Percentiles rank a stretch among this genome's conserved stretches.
phyloP scores from a whole-genome alignment of 768 basidiomycete species.

The Boletellus ananiceps region DNA sequence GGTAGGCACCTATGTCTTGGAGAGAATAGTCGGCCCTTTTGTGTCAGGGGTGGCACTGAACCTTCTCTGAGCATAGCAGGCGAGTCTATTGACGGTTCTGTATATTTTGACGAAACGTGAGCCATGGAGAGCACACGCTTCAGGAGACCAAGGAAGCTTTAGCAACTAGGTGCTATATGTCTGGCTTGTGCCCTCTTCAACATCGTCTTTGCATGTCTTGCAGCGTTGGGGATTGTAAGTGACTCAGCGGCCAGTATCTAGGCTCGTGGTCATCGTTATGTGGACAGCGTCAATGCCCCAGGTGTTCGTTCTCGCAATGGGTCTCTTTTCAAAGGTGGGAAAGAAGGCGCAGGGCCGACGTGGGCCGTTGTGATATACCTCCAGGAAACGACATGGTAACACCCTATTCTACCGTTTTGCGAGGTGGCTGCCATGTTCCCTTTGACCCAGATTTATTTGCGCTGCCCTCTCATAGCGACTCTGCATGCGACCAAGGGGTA shows the following conservation, averaged over 20 bases:
- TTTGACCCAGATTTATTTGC: neutral
- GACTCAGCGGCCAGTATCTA: neutral
- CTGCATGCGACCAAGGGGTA: constrained; percentile 25
- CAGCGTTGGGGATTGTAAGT: constrained; percentile 17
- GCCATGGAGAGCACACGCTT: neutral
- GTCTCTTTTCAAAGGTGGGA: constrained; percentile 27
- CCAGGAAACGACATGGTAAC: too few species aligned
- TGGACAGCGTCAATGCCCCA: constrained; percentile 26
- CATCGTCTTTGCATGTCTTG: neutral
- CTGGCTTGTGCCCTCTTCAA: neutral
- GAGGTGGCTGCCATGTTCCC: neutral
- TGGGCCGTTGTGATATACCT: constrained; percentile 28
- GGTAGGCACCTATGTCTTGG: constrained; percentile 12
- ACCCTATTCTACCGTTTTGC: too few species aligned
- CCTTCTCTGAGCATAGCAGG: constrained; percentile 4
- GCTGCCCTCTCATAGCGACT: constrained; percentile 3
- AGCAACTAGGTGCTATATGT: constrained; percentile 10
- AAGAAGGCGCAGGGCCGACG: constrained; percentile 28
- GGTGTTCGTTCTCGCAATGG: constrained; percentile 35
- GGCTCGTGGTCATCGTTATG: neutral
- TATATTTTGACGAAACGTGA: constrained; percentile 5
- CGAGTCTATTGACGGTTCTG: constrained; percentile 13
- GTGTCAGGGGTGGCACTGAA: too few species aligned
- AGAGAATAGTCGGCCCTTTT: constrained; percentile 11
- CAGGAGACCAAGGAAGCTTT: constrained; percentile 17